A percentile compares a stretch with the other conserved stretches of the same genome.
phyloP scores from a whole-genome alignment of 371 early-diverging fungal genomes.

The Mitosporidium daphniae region DNA sequence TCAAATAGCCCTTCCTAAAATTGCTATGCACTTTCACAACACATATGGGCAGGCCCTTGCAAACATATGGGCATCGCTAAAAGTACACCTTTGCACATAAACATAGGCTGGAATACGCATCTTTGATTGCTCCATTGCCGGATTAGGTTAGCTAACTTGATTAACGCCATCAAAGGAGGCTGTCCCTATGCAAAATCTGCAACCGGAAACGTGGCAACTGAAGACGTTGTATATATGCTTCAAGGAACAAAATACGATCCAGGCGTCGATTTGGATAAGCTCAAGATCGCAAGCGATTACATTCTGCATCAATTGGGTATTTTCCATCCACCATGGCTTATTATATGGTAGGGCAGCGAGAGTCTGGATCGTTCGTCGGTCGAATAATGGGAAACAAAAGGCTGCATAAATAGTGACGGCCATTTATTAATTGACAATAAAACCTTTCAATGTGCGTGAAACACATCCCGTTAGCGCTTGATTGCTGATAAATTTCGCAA shows the following conservation, averaged over 20 bases:
- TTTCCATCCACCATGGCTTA: too few species aligned
- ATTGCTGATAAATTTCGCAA: too few species aligned
- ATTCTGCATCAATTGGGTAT: too few species aligned
- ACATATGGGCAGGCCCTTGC: constrained; percentile 85
- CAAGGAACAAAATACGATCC: constrained; percentile 40
- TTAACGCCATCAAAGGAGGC: constrained; percentile 16
- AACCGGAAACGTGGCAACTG: constrained; percentile 74
- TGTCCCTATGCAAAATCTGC: constrained; percentile 85
- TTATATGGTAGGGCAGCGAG: too few species aligned
- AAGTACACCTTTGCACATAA: constrained; percentile 8
- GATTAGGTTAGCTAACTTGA: constrained; percentile 15
- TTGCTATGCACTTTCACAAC: constrained; percentile 80
- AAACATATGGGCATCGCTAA: constrained; percentile 41
- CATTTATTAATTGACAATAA: too few species aligned
- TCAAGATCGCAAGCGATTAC: too few species aligned
- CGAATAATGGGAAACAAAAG: too few species aligned
- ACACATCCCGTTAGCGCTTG: too few species aligned
- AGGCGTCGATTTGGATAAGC: constrained; percentile 24
- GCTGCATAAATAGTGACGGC: too few species aligned
- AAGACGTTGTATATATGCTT: constrained; percentile 71
- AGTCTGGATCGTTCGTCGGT: too few species aligned
- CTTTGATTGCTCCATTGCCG: constrained; percentile 61
- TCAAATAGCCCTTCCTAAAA: constrained; percentile 23
- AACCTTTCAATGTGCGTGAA: too few species aligned
- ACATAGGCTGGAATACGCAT: constrained; percentile 33